Percentiles rank a stretch among this genome's conserved stretches.
These are phyloP conservation scores for Coprinopsis strossmayeri DNA, from an alignment of 768 basidiomycete genomes.

Conservation along the genomic window DNA sequence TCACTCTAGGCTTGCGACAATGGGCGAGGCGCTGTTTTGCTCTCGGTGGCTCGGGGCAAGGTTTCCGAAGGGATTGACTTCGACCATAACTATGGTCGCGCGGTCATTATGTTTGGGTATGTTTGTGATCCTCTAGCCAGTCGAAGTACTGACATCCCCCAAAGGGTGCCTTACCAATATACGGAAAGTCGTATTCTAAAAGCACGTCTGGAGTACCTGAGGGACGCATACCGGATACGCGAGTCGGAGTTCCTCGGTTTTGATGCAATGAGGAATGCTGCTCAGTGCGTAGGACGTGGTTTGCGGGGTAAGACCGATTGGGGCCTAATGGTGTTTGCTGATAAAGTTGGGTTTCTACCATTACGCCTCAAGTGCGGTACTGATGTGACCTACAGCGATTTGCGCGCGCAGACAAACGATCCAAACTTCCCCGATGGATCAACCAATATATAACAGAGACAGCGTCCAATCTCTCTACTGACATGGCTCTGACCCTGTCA, in stretches of 20 bases:
- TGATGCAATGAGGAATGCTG: conserved; percentile 98
- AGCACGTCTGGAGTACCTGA: conserved; percentile 92
- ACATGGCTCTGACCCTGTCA: conserved; percentile 92
- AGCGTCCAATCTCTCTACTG: conserved; percentile 94
- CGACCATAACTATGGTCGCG: conserved; percentile 98
- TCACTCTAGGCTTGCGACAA: conserved; percentile 87
- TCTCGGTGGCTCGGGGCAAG: conserved; percentile 97
- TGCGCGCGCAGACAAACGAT: conserved; percentile 86
- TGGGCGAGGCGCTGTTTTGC: conserved; percentile 90
- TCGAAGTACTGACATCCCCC: conserved; percentile 11
- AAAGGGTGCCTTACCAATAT: conserved; percentile 92
- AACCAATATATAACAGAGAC: conserved; percentile 99
- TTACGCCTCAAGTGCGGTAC: background rate
- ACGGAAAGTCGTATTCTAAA: conserved; percentile 97
- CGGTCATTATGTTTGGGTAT: conserved; percentile 99
- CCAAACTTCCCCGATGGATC: conserved; percentile 97
- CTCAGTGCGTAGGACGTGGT: conserved; percentile 97
- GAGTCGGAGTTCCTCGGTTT: conserved; percentile 99
- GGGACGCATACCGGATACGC: conserved; percentile 97
- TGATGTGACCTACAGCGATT: conserved; percentile 54
- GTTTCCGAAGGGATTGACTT: conserved; percentile 99
- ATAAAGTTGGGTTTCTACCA: conserved; percentile 70
- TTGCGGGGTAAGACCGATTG: conserved; percentile 98
- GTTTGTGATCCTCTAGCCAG: conserved; percentile 9
- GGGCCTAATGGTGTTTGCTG: conserved; percentile 99